A percentile compares a stretch with the other conserved stretches of the same genome.
These are phyloP conservation scores for Lathyrus oleraceus DNA, from an alignment of 306 rosid genomes.

Conservation along the genomic window DNA sequence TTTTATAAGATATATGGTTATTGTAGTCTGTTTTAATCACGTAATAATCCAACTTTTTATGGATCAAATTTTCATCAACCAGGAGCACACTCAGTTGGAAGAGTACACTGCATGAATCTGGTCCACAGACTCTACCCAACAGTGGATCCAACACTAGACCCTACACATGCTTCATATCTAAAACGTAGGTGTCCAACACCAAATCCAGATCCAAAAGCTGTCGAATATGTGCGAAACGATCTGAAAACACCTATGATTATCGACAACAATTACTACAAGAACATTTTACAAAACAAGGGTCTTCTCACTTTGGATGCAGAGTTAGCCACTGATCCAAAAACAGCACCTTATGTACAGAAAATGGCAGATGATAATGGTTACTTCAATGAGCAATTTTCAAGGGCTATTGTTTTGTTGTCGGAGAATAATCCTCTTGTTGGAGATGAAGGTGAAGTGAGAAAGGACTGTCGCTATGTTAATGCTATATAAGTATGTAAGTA, in stretches of 20 bases:
- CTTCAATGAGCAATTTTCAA: conserved; percentile 68
- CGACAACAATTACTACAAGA: conserved; percentile 77
- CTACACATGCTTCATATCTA: conserved; percentile 55
- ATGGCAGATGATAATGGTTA: conserved; percentile 71
- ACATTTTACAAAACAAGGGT: conserved; percentile 63
- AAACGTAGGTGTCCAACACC: conserved; percentile 74
- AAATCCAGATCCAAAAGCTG: conserved; percentile 56
- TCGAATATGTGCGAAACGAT: conserved; percentile 63
- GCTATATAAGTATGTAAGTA: conserved; percentile 6
- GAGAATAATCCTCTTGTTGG: conserved; percentile 66
- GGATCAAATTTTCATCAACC: background rate
- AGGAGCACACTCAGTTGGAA: conserved; percentile 91
- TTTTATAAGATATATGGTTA: too few species aligned
- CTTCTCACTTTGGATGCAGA: conserved; percentile 66
- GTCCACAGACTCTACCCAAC: conserved; percentile 72
- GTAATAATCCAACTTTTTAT: too few species aligned
- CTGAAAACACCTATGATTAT: conserved; percentile 67
- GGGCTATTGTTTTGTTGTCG: conserved; percentile 57
- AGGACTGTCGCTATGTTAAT: conserved; percentile 74
- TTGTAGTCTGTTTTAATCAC: too few species aligned
- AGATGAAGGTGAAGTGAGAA: conserved; percentile 68
- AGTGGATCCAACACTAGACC: conserved; percentile 58
- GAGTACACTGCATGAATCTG: conserved; percentile 67
- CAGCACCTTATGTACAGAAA: conserved; percentile 64
- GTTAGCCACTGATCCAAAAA: conserved; percentile 57